Conservation (phyloP, 164 flowering plant species). For the Berberis thunbergii region DNA sequence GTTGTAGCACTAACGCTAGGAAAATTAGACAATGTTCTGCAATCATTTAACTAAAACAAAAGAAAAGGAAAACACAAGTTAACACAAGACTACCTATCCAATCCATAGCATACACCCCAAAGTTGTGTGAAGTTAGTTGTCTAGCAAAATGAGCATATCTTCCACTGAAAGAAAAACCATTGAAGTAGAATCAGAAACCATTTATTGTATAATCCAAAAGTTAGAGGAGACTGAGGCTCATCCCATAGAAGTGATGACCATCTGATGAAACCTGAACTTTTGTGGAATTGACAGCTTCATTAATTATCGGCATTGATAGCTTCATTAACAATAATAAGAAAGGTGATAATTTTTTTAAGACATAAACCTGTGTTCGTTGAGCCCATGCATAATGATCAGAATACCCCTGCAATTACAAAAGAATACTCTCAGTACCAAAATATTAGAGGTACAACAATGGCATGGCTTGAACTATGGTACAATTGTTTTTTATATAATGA, state of each 20-base stretch:
- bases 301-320: too few relatives aligned
- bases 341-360: too few relatives aligned
- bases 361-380: constrained; percentile 86
- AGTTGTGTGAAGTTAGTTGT: constrained; percentile 65
- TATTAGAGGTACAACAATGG: background rate
- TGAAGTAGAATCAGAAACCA: constrained; percentile 1
- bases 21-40: background rate
- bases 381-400: constrained; percentile 84
- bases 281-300: too few relatives aligned
- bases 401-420: constrained; percentile 62
- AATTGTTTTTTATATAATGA: background rate
- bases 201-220: background rate
- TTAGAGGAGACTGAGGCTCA: too few relatives aligned
- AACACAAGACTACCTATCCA: constrained; percentile 66
- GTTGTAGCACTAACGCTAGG: background rate
- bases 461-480: too few relatives aligned
- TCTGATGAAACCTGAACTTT: too few relatives aligned
- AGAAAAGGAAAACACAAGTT: background rate
- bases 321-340: too few relatives aligned
- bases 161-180: constrained; percentile 49
- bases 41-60: background rate
- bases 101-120: constrained; percentile 95
- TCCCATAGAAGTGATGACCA: too few relatives aligned
- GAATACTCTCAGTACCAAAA: background rate
- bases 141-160: constrained; percentile 83